Conservation (phyloP, 1,284 basidiomycete species). For the Xerocomus minutiporus region DNA sequence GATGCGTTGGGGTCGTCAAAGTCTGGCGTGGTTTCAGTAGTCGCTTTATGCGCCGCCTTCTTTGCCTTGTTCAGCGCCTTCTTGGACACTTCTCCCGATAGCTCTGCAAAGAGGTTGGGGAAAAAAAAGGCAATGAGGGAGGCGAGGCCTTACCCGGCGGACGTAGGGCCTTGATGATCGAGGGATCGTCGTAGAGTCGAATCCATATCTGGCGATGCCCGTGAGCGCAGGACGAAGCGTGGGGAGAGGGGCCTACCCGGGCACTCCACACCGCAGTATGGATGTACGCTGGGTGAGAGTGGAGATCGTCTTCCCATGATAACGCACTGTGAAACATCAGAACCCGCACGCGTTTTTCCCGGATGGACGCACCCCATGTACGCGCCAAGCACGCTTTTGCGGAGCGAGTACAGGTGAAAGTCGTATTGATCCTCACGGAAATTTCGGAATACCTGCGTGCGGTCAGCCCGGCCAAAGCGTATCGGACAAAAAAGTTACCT, state of each 20-base stretch:
- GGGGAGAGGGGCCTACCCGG: slow-evolving; percentile 40
- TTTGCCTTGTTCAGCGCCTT: slow-evolving; percentile 90
- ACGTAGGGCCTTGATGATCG: slow-evolving; percentile 42
- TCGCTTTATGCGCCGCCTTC: slow-evolving; percentile 72
- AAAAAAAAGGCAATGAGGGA: slow-evolving; percentile 25
- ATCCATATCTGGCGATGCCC: slow-evolving; percentile 61
- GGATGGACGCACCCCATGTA: slow-evolving; percentile 64
- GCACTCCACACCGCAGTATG: slow-evolving; percentile 70
- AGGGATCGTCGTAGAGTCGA: slow-evolving; percentile 70
- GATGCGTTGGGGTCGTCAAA: slow-evolving; percentile 38
- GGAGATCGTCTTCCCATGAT: slow-evolving; percentile 77
- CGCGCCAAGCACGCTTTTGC: slow-evolving; percentile 83
- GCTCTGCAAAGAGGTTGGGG: slow-evolving; percentile 42
- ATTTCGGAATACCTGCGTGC: slow-evolving; percentile 70
- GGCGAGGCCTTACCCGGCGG: slow-evolving; percentile 24
- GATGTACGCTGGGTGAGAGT: slow-evolving; percentile 74
- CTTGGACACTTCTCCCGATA: slow-evolving; percentile 50
- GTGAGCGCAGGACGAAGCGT: slow-evolving; percentile 13
- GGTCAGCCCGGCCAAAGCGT: slow-evolving; percentile 4
- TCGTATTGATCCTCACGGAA: slow-evolving; percentile 97
- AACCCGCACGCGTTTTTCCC: neutral
- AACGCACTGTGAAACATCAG: slow-evolving; percentile 53
- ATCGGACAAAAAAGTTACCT: slow-evolving; percentile 42
- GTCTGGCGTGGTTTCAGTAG: slow-evolving; percentile 53
- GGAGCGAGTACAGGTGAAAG: slow-evolving; percentile 93